Evolutionary conservation across 495 filamentous ascomycete species (phyloP).

Genomic region (Cercophora samala): DNA sequence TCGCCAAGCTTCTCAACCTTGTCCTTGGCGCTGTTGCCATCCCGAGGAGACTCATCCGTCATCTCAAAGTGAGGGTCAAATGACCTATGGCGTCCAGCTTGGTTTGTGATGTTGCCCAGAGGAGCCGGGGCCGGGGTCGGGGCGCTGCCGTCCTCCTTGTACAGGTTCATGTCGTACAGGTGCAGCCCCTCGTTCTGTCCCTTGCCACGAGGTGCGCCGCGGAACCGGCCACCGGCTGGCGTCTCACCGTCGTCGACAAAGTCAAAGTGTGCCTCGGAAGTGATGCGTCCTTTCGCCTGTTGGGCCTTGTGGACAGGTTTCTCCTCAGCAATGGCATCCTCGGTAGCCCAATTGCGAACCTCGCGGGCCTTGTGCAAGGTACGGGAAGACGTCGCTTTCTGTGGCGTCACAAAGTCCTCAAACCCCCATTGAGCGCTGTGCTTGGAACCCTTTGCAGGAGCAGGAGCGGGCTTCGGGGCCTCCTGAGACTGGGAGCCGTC

Average conservation of each 20-base stretch:
- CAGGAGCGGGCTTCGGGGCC: constrained; percentile 32
- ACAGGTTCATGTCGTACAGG: constrained; percentile 74
- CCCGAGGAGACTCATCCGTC: constrained; percentile 57
- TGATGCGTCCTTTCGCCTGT: constrained; percentile 66
- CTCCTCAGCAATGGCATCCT: constrained; percentile 58
- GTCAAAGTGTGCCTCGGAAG: constrained; percentile 74
- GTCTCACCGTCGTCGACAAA: constrained; percentile 29
- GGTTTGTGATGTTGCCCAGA: constrained; percentile 61
- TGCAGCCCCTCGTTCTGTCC: constrained; percentile 60
- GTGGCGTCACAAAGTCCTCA: constrained; percentile 77
- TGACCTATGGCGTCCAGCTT: constrained; percentile 64
- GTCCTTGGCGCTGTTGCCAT: constrained; percentile 19
- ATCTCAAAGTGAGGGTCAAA: constrained; percentile 71
- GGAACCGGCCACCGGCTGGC: constrained; percentile 45
- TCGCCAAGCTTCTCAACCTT: constrained; percentile 37
- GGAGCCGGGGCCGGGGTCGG: constrained; percentile 32
- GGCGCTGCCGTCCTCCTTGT: constrained; percentile 50
- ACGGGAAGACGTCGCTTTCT: constrained; percentile 55
- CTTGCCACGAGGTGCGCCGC: constrained; percentile 38
- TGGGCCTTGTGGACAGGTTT: constrained; percentile 53
- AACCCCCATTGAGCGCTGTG: constrained; percentile 75
- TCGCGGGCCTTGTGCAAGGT: constrained; percentile 48
- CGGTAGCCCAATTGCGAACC: constrained; percentile 68
- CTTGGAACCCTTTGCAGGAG: constrained; percentile 48
- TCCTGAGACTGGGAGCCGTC: constrained; percentile 53